Conservation (phyloP, 371 early-diverging fungal species). For the Nematocida major region DNA sequence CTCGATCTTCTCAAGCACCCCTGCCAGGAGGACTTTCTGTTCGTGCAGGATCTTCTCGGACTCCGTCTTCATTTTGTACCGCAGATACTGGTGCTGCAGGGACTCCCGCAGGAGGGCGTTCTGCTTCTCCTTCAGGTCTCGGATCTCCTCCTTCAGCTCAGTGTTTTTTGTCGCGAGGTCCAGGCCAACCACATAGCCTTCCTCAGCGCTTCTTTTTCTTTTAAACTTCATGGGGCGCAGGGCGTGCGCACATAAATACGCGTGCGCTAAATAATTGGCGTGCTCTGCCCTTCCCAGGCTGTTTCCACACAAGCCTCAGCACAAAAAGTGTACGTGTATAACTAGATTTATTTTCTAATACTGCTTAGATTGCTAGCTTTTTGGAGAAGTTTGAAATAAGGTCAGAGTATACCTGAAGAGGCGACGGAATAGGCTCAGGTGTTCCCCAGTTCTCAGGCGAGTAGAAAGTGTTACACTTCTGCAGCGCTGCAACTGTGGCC, state of each 20-base stretch:
- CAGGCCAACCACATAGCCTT: not conserved
- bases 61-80: constrained; percentile 28
- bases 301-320: not conserved
- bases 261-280: too few species aligned
- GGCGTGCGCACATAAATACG: too few species aligned
- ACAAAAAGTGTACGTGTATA: not conserved
- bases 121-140: constrained; percentile 31
- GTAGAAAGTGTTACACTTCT: constrained; percentile 89
- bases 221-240: not conserved
- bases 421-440: constrained; percentile 57
- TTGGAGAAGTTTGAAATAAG: constrained; percentile 50
- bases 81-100: constrained; percentile 22
- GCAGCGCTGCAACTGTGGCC: constrained; percentile 93
- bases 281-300: too few species aligned
- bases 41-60: constrained; percentile 12
- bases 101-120: constrained; percentile 19
- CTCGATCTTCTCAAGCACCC: not conserved
- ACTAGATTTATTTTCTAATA: not conserved
- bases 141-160: constrained; percentile 40
- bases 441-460: constrained; percentile 90
- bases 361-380: constrained; percentile 35
- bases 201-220: not conserved
- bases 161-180: constrained; percentile 46
- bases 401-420: constrained; percentile 57
- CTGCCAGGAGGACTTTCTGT: not conserved